A percentile compares a stretch with the other conserved stretches of the same genome.
Evolutionary conservation across 768 basidiomycete genomes (phyloP).

Genomic region (Candolleomyces eurysporus): DNA sequence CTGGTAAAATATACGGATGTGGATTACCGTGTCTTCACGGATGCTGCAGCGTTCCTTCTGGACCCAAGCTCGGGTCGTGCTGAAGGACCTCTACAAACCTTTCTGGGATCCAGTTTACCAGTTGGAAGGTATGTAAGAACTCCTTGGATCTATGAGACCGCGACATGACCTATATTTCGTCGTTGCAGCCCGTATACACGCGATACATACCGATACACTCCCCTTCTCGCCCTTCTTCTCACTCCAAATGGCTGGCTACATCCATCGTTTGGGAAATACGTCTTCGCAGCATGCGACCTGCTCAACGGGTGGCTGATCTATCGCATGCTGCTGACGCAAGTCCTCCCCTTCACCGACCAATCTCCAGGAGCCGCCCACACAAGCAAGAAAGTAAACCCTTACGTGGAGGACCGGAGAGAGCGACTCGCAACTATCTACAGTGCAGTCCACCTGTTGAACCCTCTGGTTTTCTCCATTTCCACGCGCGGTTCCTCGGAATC

Average conservation of each 20-base stretch:
- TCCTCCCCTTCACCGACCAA: constrained; percentile 34
- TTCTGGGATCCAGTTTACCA: constrained; percentile 28
- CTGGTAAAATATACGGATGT: constrained; percentile 96
- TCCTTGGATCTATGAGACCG: not conserved
- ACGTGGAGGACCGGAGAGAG: constrained; percentile 12
- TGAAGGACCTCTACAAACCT: constrained; percentile 53
- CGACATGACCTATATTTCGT: constrained; percentile 1
- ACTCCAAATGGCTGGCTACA: constrained; percentile 80
- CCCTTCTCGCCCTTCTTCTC: constrained; percentile 80
- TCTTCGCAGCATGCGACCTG: constrained; percentile 85
- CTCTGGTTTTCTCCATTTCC: constrained; percentile 92
- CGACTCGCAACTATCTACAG: constrained; percentile 56
- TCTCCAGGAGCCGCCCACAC: constrained; percentile 4
- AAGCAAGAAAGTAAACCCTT: constrained; percentile 8
- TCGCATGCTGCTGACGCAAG: constrained; percentile 48
- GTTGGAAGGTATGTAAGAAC: constrained; percentile 74
- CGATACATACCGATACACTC: constrained; percentile 96
- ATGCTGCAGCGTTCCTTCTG: constrained; percentile 76
- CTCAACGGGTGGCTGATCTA: constrained; percentile 75
- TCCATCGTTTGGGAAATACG: constrained; percentile 85
- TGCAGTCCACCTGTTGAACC: constrained; percentile 83
- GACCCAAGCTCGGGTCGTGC: constrained; percentile 47
- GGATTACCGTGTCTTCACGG: constrained; percentile 94
- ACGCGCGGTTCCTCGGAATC: constrained; percentile 96
- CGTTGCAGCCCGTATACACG: constrained; percentile 77